Base-by-base conservation (phyloP, 257 asterid species). In the Scutellaria minor region DNA sequence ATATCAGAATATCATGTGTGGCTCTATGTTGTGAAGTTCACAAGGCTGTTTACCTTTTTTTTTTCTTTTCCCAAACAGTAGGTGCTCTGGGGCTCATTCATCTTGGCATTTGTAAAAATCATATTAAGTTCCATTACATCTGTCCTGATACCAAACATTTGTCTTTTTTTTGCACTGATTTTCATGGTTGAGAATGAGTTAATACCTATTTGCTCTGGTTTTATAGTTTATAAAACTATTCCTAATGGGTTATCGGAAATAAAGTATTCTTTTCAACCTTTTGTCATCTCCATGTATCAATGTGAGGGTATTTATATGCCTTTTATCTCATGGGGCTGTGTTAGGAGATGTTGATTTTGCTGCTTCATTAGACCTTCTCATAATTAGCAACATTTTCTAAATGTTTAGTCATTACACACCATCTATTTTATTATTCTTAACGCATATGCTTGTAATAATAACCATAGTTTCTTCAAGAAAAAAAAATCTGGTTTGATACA, bases 21-120 rank as follows among this genome's bases (percentile, higher is more conserved):
- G 75, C 46, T 68, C 63, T 48, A 58, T 51, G n/a, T 76, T 31
- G 14, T 71, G 52, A 71, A 39, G 15, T 42, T 58, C 7, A 62
- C 27, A 31, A 5, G 20, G 64, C 64, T 35, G 22, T 14, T 64
- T 13, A 22, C 60, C 14, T 37, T 61, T 6, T 58, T 71, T 48
- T 24, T 24, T 24, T 24, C 27, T 24, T 24, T 24, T 24, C 2
- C 27, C 1, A 24, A 31, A 44, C 4, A 44, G 13, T 20, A 10
- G 40, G n/a, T 71, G 60, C 48, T n/a, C 18, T 15, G 42, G 5
- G 54, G 44, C 37, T 51, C 31, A 11, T 35, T 53, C 13, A 15
- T 31, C 37, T 12, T 37, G 60, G 65, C 70, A 50, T 51, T 10
- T 31, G n/a, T 40, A 55, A 13, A 15, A 40, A 69, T 6, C 40